Base-by-base conservation (phyloP, 768 basidiomycete genomes). In the Boletus fagicola region DNA sequence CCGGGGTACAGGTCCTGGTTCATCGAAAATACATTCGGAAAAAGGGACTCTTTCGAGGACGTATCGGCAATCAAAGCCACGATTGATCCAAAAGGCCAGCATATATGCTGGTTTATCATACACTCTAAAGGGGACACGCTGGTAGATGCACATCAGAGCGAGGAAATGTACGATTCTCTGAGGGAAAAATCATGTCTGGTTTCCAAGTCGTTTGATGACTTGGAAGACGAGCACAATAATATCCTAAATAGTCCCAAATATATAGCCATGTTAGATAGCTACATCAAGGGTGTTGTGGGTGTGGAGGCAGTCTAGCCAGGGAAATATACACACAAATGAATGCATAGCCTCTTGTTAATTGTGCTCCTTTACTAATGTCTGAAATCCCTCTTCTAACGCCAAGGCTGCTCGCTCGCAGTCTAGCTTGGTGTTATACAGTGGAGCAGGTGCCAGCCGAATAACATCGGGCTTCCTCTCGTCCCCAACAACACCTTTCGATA, bases 401-500 rank as follows among this genome's bases (percentile, higher is more conserved):
- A 72, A 71, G 15, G 81, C 91, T 12, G 87, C 91, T 53, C 78
- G 74, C 64, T 89, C 81, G 59, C 89, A 89, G 63, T 99, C 97
- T 62, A 76, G 74, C 63, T 85, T 77, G 13, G 87, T 87, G 69
- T 89, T 97, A 73, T 98, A 99, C 68, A 98, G 75, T 35, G 95
- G 89, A 16, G 80, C 80, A 47, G 95, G 94, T 59, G 93, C 83
- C 45, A 98, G 75, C 11, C 97, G 83, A 64, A 99, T 94, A 50
- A 98, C 92, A 67, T 93, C 89, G 28, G 97, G 96, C 65, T 86
- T 76, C 66, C 97, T 78, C 72, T 96, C 92, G 73, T 99, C 97
- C 11, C 92, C 95, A 51, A 97, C 80, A 15, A 99, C 88, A 7
- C 97, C 97, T 50, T 78, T 72, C 58, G 79, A 78, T 22, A 78